A percentile compares a stretch with the other conserved stretches of the same genome.
Evolutionary conservation across 2,329 filamentous ascomycete species (phyloP).

Genomic region (Cladophialophora carrionii): DNA sequence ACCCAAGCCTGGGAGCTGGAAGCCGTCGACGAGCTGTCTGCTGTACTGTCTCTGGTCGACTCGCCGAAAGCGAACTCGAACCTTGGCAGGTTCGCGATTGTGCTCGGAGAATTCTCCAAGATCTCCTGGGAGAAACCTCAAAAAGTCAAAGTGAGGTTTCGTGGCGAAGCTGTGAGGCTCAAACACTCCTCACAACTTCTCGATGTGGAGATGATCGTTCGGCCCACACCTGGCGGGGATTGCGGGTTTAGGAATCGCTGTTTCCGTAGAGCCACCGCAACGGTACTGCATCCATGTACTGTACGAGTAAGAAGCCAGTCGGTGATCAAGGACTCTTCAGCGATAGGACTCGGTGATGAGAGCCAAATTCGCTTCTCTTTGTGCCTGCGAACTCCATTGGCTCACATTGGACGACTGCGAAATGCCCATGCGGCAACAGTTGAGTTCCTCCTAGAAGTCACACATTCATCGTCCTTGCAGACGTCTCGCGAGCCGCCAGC

Average conservation of each 20-base stretch:
- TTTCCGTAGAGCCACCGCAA: neutral
- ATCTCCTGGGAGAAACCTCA: neutral
- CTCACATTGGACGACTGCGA: neutral
- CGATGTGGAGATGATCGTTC: neutral
- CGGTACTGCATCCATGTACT: no score
- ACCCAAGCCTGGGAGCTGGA: neutral
- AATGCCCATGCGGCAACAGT: neutral
- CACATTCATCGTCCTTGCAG: neutral
- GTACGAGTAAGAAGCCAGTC: neutral
- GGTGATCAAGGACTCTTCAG: no score
- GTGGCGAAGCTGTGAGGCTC: neutral
- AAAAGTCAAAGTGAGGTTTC: neutral
- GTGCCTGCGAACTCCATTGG: neutral
- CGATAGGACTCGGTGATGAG: neutral
- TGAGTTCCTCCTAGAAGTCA: neutral
- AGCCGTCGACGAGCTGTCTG: neutral
- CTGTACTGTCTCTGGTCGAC: neutral
- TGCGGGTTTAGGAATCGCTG: neutral
- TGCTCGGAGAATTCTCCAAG: neutral
- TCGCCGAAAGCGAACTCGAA: neutral
- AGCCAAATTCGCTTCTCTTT: neutral
- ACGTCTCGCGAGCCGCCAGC: neutral
- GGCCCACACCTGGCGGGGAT: neutral
- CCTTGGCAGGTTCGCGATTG: neutral
- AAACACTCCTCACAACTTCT: conserved; percentile 6